Percentiles rank a stretch among this genome's conserved stretches.
These are phyloP conservation scores for Fusarium falciforme DNA, from an alignment of 2,329 filamentous ascomycete species.

Conservation along the genomic window DNA sequence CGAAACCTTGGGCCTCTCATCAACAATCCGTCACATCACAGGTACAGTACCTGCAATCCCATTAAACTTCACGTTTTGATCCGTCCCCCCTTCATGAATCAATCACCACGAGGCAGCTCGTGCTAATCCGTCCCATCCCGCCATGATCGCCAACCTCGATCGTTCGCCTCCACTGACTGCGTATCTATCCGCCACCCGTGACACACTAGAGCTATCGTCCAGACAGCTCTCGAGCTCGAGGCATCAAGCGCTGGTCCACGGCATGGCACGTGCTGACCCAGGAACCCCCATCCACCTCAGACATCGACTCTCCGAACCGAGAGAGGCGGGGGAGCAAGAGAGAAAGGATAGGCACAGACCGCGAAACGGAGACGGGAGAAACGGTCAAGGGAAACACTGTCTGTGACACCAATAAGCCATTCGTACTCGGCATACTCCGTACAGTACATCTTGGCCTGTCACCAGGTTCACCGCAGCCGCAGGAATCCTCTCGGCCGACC, in stretches of 20 bases:
- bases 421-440: constrained; percentile 1
- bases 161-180: not conserved
- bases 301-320: constrained; percentile 27
- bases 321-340: constrained; percentile 7
- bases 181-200: constrained; percentile 5
- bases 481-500: constrained; percentile 36
- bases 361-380: constrained; percentile 5
- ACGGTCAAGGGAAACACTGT: constrained; percentile 15
- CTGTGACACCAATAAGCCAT: constrained; percentile 2
- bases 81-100: constrained; percentile 5
- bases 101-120: not conserved
- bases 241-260: constrained; percentile 21
- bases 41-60: not conserved
- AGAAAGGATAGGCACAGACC: not conserved
- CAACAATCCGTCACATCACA: not conserved
- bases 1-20: not conserved
- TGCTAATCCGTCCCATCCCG: constrained; percentile 9
- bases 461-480: constrained; percentile 28
- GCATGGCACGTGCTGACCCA: constrained; percentile 37
- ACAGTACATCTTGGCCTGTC: constrained; percentile 14
- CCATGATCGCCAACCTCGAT: constrained; percentile 35
- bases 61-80: not conserved
- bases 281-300: constrained; percentile 30
- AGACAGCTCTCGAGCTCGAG: not conserved
- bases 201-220: constrained; percentile 15